A percentile compares a stretch with the other conserved stretches of the same genome.
phyloP scores from a whole-genome alignment of 2,329 filamentous ascomycete species.

The Nemania diffusa region DNA sequence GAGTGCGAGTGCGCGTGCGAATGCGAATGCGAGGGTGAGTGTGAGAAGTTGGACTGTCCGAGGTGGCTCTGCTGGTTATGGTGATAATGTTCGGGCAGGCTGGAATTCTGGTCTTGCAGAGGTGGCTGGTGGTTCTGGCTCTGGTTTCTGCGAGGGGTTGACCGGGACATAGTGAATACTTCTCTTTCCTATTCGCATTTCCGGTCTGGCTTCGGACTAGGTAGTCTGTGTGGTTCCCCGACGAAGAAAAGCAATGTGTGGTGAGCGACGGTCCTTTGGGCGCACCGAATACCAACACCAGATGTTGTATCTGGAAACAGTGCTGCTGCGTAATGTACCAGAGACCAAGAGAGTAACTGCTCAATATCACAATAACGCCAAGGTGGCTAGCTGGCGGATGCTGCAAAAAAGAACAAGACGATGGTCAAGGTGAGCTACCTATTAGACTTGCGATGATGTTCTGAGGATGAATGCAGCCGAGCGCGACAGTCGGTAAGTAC shows the following conservation, averaged over 20 bases:
- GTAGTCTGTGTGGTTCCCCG: not conserved
- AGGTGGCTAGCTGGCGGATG: not conserved
- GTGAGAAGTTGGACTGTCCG: not conserved
- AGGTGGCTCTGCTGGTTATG: not conserved
- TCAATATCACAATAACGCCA: not conserved
- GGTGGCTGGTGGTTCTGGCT: constrained; percentile 37
- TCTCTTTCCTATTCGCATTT: constrained; percentile 11
- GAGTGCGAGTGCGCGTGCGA: constrained; percentile 22
- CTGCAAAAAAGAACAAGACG: not conserved
- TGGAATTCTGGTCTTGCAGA: constrained; percentile 19
- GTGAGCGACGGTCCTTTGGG: not conserved
- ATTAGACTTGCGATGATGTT: not conserved
- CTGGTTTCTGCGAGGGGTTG: constrained; percentile 49
- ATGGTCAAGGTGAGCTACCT: too few species aligned
- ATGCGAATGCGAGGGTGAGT: not conserved
- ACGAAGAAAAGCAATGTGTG: not conserved
- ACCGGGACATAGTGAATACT: constrained; percentile 49
- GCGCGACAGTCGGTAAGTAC: not conserved
- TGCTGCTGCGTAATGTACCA: not conserved
- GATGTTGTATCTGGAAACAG: not conserved
- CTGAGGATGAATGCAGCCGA: not conserved
- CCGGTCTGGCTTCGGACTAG: not conserved
- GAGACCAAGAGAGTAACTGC: not conserved
- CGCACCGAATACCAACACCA: not conserved
- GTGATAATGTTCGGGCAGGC: constrained; percentile 22